Evolutionary conservation across 2,329 filamentous ascomycete genomes (phyloP).

Genomic region (Apiospora kogelbergensis): DNA sequence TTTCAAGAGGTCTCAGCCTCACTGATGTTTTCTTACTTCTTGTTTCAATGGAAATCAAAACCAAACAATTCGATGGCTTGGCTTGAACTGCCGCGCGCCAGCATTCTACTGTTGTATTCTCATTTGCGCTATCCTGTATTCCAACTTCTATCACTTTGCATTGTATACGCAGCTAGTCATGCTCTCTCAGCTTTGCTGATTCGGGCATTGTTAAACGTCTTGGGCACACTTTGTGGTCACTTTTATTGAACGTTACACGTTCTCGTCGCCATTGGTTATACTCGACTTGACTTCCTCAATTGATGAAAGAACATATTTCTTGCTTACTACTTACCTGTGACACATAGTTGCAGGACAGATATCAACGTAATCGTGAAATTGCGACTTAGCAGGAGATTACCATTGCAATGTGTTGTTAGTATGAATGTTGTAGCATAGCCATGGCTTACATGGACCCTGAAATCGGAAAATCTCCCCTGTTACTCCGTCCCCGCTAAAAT

Average conservation of each 20-base stretch:
- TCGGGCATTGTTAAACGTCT: no score
- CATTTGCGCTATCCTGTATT: background rate
- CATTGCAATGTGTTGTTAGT: background rate
- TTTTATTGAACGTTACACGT: no score
- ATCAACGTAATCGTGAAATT: background rate
- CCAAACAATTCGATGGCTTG: background rate
- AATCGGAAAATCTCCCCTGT: constrained; percentile 2
- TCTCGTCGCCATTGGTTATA: background rate
- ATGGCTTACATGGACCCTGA: background rate
- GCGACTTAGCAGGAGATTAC: background rate
- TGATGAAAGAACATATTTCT: background rate
- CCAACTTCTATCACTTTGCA: background rate
- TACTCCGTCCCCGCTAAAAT: background rate
- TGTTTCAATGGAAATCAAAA: constrained; percentile 6
- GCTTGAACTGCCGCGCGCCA: background rate
- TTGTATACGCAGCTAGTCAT: background rate
- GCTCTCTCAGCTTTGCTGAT: no score
- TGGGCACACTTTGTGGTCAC: no score
- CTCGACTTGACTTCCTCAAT: background rate
- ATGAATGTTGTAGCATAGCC: no score
- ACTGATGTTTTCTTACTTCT: background rate
- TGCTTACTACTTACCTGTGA: background rate
- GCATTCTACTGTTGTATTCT: background rate
- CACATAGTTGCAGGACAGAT: background rate
- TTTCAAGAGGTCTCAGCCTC: background rate